Evolutionary conservation across 768 basidiomycete genomes (phyloP).

Genomic region (Sporobolomyces pararoseus): DNA sequence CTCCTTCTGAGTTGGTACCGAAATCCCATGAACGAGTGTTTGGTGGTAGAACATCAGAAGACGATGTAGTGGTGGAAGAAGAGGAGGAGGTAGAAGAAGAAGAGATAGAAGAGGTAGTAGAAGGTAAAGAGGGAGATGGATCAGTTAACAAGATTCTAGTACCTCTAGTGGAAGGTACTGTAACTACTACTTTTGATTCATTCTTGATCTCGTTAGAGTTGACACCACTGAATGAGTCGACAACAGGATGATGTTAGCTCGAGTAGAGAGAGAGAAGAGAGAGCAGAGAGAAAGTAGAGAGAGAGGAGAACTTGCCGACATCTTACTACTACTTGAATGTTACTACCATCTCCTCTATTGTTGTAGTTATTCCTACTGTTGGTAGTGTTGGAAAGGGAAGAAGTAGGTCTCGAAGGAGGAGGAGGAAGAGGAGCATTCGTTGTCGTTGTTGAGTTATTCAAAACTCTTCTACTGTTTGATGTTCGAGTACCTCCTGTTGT

Average conservation of each 20-base stretch:
- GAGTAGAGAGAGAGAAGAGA: background rate
- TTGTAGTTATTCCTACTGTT: background rate
- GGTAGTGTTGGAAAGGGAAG: background rate
- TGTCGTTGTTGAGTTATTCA: no score
- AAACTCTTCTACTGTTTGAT: no score
- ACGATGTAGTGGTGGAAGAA: no score
- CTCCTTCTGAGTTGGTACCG: background rate
- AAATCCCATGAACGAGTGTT: background rate
- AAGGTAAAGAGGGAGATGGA: constrained; percentile 60
- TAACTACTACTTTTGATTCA: constrained; percentile 19
- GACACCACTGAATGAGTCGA: constrained; percentile 19
- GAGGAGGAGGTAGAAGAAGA: background rate
- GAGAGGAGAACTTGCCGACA: constrained; percentile 63
- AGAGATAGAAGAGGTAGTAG: constrained; percentile 45
- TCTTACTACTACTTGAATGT: constrained; percentile 90
- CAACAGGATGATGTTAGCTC: constrained; percentile 7
- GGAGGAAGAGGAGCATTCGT: no score
- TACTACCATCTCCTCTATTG: constrained; percentile 46
- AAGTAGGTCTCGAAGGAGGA: no score
- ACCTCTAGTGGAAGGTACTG: constrained; percentile 34
- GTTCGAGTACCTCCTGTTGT: no score
- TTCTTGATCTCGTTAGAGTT: constrained; percentile 18
- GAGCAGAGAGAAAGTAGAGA: background rate
- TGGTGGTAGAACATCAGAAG: no score
- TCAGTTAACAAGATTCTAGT: constrained; percentile 35